Base-by-base conservation (phyloP, 192 early-diverging fungal genomes). In the Piromyces finnis region DNA sequence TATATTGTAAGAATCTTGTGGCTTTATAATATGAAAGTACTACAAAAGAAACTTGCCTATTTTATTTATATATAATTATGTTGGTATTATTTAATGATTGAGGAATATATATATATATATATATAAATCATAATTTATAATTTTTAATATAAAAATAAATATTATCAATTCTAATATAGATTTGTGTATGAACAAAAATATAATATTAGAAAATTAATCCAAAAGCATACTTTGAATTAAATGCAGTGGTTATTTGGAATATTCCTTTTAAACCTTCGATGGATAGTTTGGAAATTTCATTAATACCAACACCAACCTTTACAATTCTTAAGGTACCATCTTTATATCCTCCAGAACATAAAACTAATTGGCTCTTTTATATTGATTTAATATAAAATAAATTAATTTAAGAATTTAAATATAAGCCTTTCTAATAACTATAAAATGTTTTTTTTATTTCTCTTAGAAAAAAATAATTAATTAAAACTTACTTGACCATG, bases 301-400 rank as follows among this genome's bases (percentile, higher is more conserved):
- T 88, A 29, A 99, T 91, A 15, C 94, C 95, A 59, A 99, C 89
- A 17, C 97, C 96, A 83, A 94, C 95, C 77, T 93, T 88, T 51
- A 99, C 91, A 22, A 97, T 86, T 29, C 95, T 86, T 32, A 99
- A 83, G 0, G 90, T 89, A 6, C 95, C 94, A 82, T 90, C 89
- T 78, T 90, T 91, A 79, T 85, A 86, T 17, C 84, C 86, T 3
- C 96, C 96, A n/a, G 92, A 94, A 82, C 95, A 96, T 16, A 96
- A 91, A 12, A 99, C 92, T 11, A 97, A 85, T 84, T 95, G 91
- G 28, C 89, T 89, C 85, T n/a, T 92, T 84, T 12, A 37, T 29
- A 35, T 79, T 83, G 28, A 30, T 35, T 39, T 77, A 78, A 12
- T 16, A 78, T 27, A n/a, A n/a, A n/a, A n/a, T n/a, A n/a, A n/a